A percentile compares a stretch with the other conserved stretches of the same genome.
These are phyloP conservation scores for Abrus precatorius DNA, from an alignment of 306 rosid species.

Conservation along the genomic window DNA sequence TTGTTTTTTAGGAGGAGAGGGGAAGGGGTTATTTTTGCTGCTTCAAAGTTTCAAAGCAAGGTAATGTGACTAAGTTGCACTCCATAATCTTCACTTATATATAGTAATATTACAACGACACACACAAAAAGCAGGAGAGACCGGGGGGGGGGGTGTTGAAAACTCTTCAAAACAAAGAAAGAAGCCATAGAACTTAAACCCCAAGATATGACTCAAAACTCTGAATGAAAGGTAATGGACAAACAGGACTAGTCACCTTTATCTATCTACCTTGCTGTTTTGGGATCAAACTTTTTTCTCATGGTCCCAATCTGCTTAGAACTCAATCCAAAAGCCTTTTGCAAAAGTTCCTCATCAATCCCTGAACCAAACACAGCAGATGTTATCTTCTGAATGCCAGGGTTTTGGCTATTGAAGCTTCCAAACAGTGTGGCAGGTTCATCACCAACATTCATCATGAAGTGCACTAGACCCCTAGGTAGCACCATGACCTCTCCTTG, in stretches of 20 bases:
- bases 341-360: conserved; percentile 73
- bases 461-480: conserved; percentile 86
- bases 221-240: conserved; percentile 10
- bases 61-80: conserved; percentile 21
- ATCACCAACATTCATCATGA: conserved; percentile 90
- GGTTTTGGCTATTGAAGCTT: conserved; percentile 90
- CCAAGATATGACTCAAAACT: conserved; percentile 34
- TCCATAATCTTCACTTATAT: conserved; percentile 32
- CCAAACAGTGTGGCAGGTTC: conserved; percentile 75
- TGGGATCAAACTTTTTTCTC: conserved; percentile 78
- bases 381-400: conserved; percentile 79
- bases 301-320: conserved; percentile 75
- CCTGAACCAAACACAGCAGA: conserved; percentile 88
- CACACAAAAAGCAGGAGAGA: not conserved
- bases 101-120: conserved; percentile 17
- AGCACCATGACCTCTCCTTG: conserved; percentile 92
- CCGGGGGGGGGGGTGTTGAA: not conserved
- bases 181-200: conserved; percentile 33
- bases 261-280: conserved; percentile 48
- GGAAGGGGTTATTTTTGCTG: not conserved
- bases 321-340: conserved; percentile 88
- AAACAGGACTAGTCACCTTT: not conserved
- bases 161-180: conserved; percentile 29
- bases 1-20: not conserved
- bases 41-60: not conserved